Percentiles rank a stretch among this genome's conserved stretches.
phyloP scores from a whole-genome alignment of 2,329 filamentous ascomycete species.

The Pseudofabraea citricarpa region DNA sequence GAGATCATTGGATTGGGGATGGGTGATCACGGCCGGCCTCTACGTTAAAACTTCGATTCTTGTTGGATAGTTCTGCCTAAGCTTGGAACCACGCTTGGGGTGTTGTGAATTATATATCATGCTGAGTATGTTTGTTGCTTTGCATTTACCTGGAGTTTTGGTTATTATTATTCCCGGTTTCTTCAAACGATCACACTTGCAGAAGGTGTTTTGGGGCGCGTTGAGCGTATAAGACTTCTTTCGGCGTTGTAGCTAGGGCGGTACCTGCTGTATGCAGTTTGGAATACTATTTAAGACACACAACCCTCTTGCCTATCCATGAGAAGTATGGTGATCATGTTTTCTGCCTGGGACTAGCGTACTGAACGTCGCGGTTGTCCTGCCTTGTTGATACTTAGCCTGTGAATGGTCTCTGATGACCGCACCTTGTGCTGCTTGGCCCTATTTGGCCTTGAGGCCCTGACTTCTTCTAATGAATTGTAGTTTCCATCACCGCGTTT shows the following conservation, averaged over 20 bases:
- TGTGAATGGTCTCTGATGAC: too few relatives aligned
- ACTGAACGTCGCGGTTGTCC: too few relatives aligned
- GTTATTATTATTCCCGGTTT: neutral
- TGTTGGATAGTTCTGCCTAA: neutral
- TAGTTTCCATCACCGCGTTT: too few relatives aligned
- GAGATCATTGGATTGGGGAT: conserved; percentile 36
- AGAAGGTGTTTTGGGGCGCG: neutral
- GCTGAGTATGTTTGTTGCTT: neutral
- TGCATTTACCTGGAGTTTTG: neutral
- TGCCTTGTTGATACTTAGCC: too few relatives aligned
- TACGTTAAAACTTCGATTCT: neutral
- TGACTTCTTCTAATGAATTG: too few relatives aligned
- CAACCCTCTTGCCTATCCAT: neutral
- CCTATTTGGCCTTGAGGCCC: too few relatives aligned
- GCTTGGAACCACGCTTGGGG: neutral
- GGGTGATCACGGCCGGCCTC: conserved; percentile 10
- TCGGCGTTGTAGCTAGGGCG: neutral
- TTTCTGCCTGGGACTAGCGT: too few relatives aligned
- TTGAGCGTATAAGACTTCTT: neutral
- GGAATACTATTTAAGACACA: neutral
- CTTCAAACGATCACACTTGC: neutral
- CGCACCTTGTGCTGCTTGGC: too few relatives aligned
- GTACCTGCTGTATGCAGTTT: neutral
- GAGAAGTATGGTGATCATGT: too few relatives aligned
- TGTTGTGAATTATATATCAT: neutral